Base-by-base conservation (phyloP, 179 eudicot genomes). In the Heliamphora pulchella region DNA sequence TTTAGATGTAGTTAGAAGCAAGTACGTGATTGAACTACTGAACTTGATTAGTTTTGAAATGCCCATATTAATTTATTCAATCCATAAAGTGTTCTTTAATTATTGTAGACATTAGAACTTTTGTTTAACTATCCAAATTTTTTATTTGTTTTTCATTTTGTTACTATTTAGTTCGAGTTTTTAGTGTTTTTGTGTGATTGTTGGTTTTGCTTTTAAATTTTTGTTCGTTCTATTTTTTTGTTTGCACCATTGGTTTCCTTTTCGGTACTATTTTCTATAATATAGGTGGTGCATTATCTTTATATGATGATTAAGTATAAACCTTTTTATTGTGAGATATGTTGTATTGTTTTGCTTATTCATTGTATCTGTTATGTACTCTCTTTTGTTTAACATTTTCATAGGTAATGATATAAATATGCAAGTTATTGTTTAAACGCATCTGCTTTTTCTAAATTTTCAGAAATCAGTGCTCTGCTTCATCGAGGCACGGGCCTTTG, bases 381-480 rank as follows among this genome's bases (percentile, higher is more conserved):
- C 73, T 18, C 75, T 47, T 17, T 31, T 31, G 8, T 17, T 47
- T 47, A 7, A 8, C 14, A 9, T 7, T 15, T 8, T 50, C 20
- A 6, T 1, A 47, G 75, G 48, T 47, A n/a, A 41, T 47, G 14
- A 69, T 50, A 0, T 55, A 10, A 31, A 66, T 22, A 17, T 43
- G 48, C 53, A 31, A 66, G 4, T 65, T 53, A 47, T 22, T 18
- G 22, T 57, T 55, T 15, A 55, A 50, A 22, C 17, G 20, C 44
- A 46, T 64, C 44, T 77, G 44, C 8, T 64, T 63, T 47, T 46
- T 5, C 8, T 18, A 55, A 55, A 39, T 64, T 69, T 54, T 39
- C 81, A 79, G 81, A 70, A 79, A 71, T 46, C 14, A 71, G 55
- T 44, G 46, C n/a, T 18, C 39, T 79, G 76, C 69, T 59, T 79